Base-by-base conservation (phyloP, 306 rosid genomes). In the Lathyrus aphaca region DNA sequence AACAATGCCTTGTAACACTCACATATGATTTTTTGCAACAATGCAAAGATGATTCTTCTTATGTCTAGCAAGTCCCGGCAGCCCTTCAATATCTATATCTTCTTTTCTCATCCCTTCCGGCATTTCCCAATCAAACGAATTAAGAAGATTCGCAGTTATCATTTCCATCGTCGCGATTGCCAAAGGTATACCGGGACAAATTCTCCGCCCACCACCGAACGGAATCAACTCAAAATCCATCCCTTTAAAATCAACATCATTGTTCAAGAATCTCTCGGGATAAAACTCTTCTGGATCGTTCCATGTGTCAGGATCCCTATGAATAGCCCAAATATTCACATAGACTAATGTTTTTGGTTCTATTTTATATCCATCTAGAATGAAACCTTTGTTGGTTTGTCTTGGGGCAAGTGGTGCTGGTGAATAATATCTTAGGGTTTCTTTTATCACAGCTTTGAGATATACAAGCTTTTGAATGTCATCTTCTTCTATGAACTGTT, bases 91-190 rank as follows among this genome's bases (percentile, higher is more conserved):
- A 13, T 58, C 64, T 0, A 58, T 58, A 35, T 58, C 64, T 5
- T 58, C 44, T 2, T 8, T 9, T 9, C 14, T 16, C 64, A 58
- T 32, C 4, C 64, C 64, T 15, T 16, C 3, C 1, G 64, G 64
- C 64, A 32, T 58, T 32, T 58, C 64, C 64, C 64, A 58, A 58
- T 58, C 64, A 58, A 58, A 58, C 0, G 44, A 32, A 15, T 58
- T 58, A 2, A 58, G 64, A 58, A 58, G 64, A 6, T 58, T 58
- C 10, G 25, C 25, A 58, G 13, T 58, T 32, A 58, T 10, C 19
- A 58, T 37, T 38, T 58, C 44, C 2, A 32, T 8, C 0, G 44
- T 58, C 2, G 64, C 64, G 30, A 58, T 58, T 15, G 25, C 64
- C 12, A 58, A 17, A 8, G 64, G n/a, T 15, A 58, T 58, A 13